Evolutionary conservation across 768 basidiomycete species (phyloP).

Genomic region (Rubroboletus pulcherrimus): DNA sequence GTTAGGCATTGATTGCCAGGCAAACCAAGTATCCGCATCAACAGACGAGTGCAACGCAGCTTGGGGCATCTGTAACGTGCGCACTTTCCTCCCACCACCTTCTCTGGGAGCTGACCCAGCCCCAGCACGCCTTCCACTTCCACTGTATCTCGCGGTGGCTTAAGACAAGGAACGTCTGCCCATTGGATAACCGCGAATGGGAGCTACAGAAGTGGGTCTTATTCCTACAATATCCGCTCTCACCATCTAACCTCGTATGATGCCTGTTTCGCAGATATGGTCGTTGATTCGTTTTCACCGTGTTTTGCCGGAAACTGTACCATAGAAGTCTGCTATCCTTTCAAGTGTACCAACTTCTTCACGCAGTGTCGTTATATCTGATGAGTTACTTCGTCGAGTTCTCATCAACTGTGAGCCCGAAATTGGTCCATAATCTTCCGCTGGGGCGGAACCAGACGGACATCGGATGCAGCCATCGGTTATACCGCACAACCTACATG

Average conservation of each 20-base stretch:
- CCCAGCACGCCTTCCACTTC: constrained; percentile 97
- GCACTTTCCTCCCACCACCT: neutral
- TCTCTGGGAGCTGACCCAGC: neutral
- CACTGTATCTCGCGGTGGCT: constrained; percentile 99
- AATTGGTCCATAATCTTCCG: too few relatives aligned
- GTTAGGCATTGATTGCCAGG: constrained; percentile 98
- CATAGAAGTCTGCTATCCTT: constrained; percentile 9
- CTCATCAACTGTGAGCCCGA: neutral
- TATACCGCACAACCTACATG: neutral
- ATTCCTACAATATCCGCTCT: neutral
- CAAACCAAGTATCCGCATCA: constrained; percentile 95
- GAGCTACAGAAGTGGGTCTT: constrained; percentile 88
- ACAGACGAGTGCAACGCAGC: constrained; percentile 97
- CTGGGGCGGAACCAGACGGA: neutral
- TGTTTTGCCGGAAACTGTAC: constrained; percentile 13
- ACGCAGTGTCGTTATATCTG: neutral
- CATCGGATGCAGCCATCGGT: neutral
- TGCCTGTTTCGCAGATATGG: constrained; percentile 34
- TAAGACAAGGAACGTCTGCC: constrained; percentile 95
- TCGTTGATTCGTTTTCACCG: constrained; percentile 28
- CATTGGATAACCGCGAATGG: constrained; percentile 95
- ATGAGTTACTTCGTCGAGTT: neutral
- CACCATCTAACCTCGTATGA: neutral
- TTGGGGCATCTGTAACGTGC: constrained; percentile 98
- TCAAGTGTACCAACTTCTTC: constrained; percentile 13